A percentile compares a stretch with the other conserved stretches of the same genome.
Conservation (phyloP, 495 filamentous ascomycete species). For the Darksidea phi region DNA sequence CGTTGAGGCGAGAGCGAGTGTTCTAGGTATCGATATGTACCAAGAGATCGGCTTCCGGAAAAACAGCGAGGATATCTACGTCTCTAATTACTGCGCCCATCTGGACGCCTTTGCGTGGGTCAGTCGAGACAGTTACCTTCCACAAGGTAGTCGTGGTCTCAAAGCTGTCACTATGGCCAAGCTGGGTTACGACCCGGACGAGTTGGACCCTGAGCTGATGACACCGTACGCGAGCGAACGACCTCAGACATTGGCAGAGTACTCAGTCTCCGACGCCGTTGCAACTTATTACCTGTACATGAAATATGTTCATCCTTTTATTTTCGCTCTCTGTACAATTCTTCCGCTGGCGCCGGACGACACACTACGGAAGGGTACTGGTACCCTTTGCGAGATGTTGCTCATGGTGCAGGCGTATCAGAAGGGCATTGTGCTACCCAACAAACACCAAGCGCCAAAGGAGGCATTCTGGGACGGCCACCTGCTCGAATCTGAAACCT, state of each 20-base stretch:
- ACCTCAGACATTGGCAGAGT: conserved; percentile 91
- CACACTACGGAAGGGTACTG: conserved; percentile 89
- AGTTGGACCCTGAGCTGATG: conserved; percentile 97
- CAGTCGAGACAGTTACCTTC: conserved; percentile 96
- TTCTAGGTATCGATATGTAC: conserved; percentile 99
- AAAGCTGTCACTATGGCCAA: conserved; percentile 98
- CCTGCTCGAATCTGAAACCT: conserved; percentile 92
- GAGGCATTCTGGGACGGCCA: conserved; percentile 98
- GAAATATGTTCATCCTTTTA: conserved; percentile 99
- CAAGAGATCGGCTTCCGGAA: conserved; percentile 94
- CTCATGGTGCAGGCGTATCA: conserved; percentile 98
- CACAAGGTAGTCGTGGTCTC: conserved; percentile 93
- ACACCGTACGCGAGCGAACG: conserved; percentile 78
- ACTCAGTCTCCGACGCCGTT: conserved; percentile 98
- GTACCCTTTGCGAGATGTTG: conserved; percentile 97
- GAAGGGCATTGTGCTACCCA: conserved; percentile 87
- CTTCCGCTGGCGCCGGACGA: conserved; percentile 91
- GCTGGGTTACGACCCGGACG: conserved; percentile 96
- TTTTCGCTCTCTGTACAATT: conserved; percentile 97
- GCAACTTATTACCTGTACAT: conserved; percentile 99
- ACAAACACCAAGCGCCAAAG: conserved; percentile 88
- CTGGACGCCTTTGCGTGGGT: conserved; percentile 99
- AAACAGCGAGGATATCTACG: conserved; percentile 92
- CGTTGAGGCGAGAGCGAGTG: conserved; percentile 86
- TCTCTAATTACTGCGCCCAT: conserved; percentile 90